Base-by-base conservation (phyloP, 2,329 filamentous ascomycete genomes). In the Phoma sp. region DNA sequence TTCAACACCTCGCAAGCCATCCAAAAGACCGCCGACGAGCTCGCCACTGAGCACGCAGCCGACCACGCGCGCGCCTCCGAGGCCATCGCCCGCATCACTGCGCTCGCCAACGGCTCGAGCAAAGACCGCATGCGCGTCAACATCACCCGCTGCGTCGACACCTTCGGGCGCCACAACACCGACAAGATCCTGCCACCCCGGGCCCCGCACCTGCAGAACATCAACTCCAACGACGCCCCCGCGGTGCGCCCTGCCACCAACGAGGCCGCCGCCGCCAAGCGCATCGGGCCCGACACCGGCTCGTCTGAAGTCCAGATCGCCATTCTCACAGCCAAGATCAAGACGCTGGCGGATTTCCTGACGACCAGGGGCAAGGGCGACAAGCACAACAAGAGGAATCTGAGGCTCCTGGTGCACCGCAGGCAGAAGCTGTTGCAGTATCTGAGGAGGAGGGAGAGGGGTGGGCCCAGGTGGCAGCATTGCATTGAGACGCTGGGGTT, bases 281-380 rank as follows among this genome's bases (percentile, higher is more conserved):
- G 96, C 29, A 86, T 87, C n/a, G 95, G 95, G 0, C 89, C 89
- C 4, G 95, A 99, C 72, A 99, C 93, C 0, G 95, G 95, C 32
- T 96, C 91, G 66, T 91, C 91, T 6, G 95, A 99, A 78, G 96
- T 99, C n/a, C 95, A 99, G 80, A 91, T 96, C 62, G 93, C 92
- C 40, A 96, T 99, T 65, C 77, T 99, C 73, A 99, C 95, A 3
- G 85, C 91, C 52, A 98, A 97, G 83, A 99, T 99, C 72, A 83
- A 91, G 59, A 87, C 89, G 23, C 75, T 99, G 44, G 88, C 89
- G 13, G 82, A 89, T 63, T 87, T 88, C 61, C 77, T 96, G 46
- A 82, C 89, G 68, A 82, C 79, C 37, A 83, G 86, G 64, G 90
- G 89, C 4, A 85, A 89, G 74, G 91, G 89, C 73, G 95, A 99